These are phyloP conservation scores for Scheffersomyces lignicola DNA, from an alignment of 1,139 yeast species.

Conservation along the genomic window DNA sequence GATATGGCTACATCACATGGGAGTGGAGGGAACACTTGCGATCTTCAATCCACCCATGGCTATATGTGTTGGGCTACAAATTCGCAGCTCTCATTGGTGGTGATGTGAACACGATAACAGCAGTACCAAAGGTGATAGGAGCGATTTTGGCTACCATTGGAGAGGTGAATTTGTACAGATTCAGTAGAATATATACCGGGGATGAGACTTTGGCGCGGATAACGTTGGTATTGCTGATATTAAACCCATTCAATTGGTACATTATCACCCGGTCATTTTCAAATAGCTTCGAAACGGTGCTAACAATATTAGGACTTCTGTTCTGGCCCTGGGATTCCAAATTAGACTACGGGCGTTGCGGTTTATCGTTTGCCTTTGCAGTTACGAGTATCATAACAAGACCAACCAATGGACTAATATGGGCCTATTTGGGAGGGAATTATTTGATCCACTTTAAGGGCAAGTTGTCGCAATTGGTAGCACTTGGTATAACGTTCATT, in stretches of 20 bases:
- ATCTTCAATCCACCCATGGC: conserved; percentile 75
- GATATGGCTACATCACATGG: conserved; percentile 90
- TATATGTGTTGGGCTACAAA: conserved; percentile 53
- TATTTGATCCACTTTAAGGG: conserved; percentile 8
- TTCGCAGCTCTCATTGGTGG: conserved; percentile 15
- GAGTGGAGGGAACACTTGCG: conserved; percentile 83
- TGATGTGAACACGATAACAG: conserved; percentile 13
- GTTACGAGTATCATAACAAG: conserved; percentile 65
- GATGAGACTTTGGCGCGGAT: conserved; percentile 42
- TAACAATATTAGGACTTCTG: conserved; percentile 69
- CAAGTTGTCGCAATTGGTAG: conserved; percentile 10
- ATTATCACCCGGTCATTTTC: conserved; percentile 81
- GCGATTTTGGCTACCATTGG: conserved; percentile 72
- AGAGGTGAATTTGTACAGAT: conserved; percentile 58
- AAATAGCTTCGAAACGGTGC: conserved; percentile 74
- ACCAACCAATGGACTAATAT: conserved; percentile 79
- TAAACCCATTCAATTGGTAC: conserved; percentile 84
- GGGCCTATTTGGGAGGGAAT: conserved; percentile 60
- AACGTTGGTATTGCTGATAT: conserved; percentile 53
- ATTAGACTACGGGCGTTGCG: conserved; percentile 16
- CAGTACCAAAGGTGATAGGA: conserved; percentile 66
- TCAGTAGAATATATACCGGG: conserved; percentile 41
- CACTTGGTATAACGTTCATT: conserved; percentile 13
- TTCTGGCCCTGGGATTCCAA: conserved; percentile 67
- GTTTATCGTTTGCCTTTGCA: conserved; percentile 42